These are phyloP conservation scores for Wickerhamomyces ciferrii DNA, from an alignment of 805 yeast species.

Conservation along the genomic window DNA sequence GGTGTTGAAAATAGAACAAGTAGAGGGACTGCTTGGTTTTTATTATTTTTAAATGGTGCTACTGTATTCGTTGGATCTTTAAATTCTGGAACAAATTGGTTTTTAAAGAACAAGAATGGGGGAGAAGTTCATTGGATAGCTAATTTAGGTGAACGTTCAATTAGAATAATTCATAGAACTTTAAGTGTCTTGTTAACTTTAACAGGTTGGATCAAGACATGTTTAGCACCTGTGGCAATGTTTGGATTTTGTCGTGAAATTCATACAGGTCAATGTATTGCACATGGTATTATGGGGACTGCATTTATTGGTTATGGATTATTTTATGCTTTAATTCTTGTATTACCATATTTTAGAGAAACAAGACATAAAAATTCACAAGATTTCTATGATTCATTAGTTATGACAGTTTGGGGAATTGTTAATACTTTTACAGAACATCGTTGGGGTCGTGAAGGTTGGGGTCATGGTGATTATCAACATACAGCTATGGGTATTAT, in stretches of 20 bases:
- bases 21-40: conserved; percentile 63
- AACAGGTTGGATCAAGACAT: conserved; percentile 74
- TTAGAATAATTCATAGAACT: conserved; percentile 34
- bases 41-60: conserved; percentile 39
- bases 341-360: conserved; percentile 69
- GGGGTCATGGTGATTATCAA: conserved; percentile 93
- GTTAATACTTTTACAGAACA: conserved; percentile 96
- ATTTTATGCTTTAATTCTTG: conserved; percentile 57
- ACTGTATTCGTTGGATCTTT: conserved; percentile 51
- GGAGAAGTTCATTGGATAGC: conserved; percentile 28
- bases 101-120: conserved; percentile 18
- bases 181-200: conserved; percentile 42
- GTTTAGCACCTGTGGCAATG: conserved; percentile 78
- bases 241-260: conserved; percentile 82
- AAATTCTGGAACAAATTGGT: conserved; percentile 45
- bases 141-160: conserved; percentile 30
- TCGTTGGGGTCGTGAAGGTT: conserved; percentile 83
- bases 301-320: conserved; percentile 81
- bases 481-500: conserved; percentile 95
- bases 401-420: conserved; percentile 88
- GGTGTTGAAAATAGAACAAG: conserved; percentile 67
- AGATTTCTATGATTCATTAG: conserved; percentile 76
- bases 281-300: conserved; percentile 96
- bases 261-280: conserved; percentile 92
- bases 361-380: conserved; percentile 53